Evolutionary conservation across 345 rosid species (phyloP).

Genomic region (Excoecaria agallocha): DNA sequence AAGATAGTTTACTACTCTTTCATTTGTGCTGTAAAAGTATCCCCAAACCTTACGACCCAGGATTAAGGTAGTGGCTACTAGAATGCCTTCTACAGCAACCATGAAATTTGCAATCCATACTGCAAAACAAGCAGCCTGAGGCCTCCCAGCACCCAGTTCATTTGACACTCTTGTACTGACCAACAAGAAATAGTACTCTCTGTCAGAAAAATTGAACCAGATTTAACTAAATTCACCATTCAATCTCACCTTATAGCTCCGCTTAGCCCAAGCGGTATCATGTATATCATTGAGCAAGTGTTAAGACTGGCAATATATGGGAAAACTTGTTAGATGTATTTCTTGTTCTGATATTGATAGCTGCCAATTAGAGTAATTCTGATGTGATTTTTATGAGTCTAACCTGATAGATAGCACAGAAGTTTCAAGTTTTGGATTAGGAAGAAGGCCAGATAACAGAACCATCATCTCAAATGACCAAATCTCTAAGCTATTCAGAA

Average conservation of each 20-base stretch:
- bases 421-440: conserved; percentile 43
- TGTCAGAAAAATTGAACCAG: background rate
- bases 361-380: background rate
- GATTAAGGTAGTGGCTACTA: conserved; percentile 1
- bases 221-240: background rate
- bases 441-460: conserved; percentile 45
- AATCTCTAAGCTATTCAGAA: conserved; percentile 36
- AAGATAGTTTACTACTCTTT: conserved; percentile 33
- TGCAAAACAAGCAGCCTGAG: conserved; percentile 27
- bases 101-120: conserved; percentile 8
- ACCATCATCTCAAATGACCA: conserved; percentile 45
- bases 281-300: conserved; percentile 12
- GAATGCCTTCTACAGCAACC: conserved; percentile 21
- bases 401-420: conserved; percentile 50
- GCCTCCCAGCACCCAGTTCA: conserved; percentile 30
- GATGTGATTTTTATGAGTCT: background rate
- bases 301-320: conserved; percentile 24
- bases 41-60: conserved; percentile 19
- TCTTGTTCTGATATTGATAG: background rate
- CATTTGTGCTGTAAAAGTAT: conserved; percentile 29
- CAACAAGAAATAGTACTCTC: background rate
- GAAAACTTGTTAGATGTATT: background rate
- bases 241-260: conserved; percentile 24
- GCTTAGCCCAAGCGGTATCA: conserved; percentile 33
- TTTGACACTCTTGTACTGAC: conserved; percentile 34